Evolutionary conservation across 1,284 basidiomycete genomes (phyloP).

Genomic region (Waitea zeae): DNA sequence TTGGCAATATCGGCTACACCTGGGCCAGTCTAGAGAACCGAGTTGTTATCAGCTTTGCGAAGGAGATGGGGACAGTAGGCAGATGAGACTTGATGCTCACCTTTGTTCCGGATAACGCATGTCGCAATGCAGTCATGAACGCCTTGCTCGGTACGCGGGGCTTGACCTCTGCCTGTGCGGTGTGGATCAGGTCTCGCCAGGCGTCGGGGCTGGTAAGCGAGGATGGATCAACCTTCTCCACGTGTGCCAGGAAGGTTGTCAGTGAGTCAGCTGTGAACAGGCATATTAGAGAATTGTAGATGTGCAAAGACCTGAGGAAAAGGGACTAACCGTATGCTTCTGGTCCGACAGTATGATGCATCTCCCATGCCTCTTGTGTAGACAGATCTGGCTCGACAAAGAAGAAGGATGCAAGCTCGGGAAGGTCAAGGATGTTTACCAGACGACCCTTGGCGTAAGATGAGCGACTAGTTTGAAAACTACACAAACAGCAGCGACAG

Average conservation of each 20-base stretch:
- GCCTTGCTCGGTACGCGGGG: conserved; percentile 26
- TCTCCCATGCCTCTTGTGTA: conserved; percentile 32
- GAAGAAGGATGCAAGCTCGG: conserved; percentile 51
- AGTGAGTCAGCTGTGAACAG: conserved; percentile 5
- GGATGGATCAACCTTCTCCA: conserved; percentile 17
- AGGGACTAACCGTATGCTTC: background rate
- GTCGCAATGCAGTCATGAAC: conserved; percentile 56
- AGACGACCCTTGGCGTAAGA: conserved; percentile 38
- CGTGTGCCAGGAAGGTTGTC: conserved; percentile 4
- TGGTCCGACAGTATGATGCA: conserved; percentile 23
- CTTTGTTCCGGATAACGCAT: conserved; percentile 68
- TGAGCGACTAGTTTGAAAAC: background rate
- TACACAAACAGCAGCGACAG: conserved; percentile 6
- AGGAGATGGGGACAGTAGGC: background rate
- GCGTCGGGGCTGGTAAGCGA: too few species aligned
- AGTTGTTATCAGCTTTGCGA: background rate
- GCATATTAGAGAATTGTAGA: background rate
- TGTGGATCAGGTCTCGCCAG: too few species aligned
- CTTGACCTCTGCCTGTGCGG: conserved; percentile 23
- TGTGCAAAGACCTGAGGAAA: background rate
- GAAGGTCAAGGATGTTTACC: conserved; percentile 50
- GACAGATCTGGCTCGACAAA: conserved; percentile 51
- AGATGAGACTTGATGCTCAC: conserved; percentile 20
- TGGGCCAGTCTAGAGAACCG: conserved; percentile 24
- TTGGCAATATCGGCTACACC: conserved; percentile 24